Percentiles rank a stretch among this genome's conserved stretches.
Conservation (phyloP, 164 flowering plant species). For the Chimonanthus salicifolius region DNA sequence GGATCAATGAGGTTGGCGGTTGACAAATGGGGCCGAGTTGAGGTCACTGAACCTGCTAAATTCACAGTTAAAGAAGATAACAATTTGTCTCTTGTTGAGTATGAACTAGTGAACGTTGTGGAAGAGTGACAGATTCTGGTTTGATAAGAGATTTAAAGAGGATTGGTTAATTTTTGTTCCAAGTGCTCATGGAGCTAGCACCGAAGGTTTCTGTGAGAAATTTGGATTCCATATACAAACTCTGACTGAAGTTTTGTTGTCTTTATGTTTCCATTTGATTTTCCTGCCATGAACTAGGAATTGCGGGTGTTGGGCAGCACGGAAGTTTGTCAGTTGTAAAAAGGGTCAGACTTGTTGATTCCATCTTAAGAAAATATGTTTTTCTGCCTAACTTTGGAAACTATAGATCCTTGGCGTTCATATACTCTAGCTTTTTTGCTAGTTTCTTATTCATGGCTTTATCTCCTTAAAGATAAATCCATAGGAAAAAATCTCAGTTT, state of each 20-base stretch:
- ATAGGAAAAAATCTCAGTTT: no score
- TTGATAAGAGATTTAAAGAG: background rate
- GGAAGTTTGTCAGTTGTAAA: slow-evolving; percentile 5
- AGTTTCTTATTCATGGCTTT: background rate
- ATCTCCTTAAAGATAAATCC: no score
- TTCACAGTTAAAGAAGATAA: slow-evolving; percentile 41
- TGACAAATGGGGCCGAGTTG: slow-evolving; percentile 47
- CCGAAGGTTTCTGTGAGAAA: background rate
- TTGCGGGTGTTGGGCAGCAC: background rate
- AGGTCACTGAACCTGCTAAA: slow-evolving; percentile 37
- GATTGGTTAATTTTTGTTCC: background rate
- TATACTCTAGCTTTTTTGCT: background rate
- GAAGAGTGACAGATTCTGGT: slow-evolving; percentile 11
- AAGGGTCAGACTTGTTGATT: slow-evolving; percentile 1
- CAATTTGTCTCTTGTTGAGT: slow-evolving; percentile 40
- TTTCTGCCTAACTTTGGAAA: slow-evolving; percentile 1
- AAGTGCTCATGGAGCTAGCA: no score
- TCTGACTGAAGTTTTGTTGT: slow-evolving; percentile 2
- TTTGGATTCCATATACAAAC: slow-evolving; percentile 10
- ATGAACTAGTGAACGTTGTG: slow-evolving; percentile 38
- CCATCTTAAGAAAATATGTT: slow-evolving; percentile 3
- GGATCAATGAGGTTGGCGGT: slow-evolving; percentile 48
- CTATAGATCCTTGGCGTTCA: background rate
- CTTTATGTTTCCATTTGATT: background rate
- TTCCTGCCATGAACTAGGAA: slow-evolving; percentile 6